Base-by-base conservation (phyloP, 208 protist species). In the Acanthamoeba culbertsoni region DNA sequence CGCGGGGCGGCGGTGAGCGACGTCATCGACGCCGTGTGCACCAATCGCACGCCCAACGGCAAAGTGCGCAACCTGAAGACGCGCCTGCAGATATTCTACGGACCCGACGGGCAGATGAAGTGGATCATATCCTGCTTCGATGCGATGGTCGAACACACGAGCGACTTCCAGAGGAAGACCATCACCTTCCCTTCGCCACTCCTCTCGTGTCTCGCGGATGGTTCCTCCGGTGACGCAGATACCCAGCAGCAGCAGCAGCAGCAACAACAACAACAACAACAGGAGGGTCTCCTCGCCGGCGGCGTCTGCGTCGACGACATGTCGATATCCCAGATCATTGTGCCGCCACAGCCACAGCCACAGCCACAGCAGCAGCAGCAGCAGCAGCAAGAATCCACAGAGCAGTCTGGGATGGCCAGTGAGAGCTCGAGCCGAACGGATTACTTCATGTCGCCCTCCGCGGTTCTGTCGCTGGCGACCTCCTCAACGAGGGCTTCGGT, bases 111-210 rank as follows among this genome's bases (percentile, higher is more conserved):
- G 5, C 73, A 84, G 73, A 55, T 84, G 43, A 84, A 84, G 45
- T 84, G 73, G 73, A 4, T 84, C 42, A 43, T 84, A 33, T 84
- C n/a, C 31, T 53, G 42, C 43, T 84, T 84, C 26, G 73, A 84
- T 55, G 46, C 73, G 73, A 84, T 84, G 73, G 45, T 84, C 43
- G 73, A 84, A 43, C 73, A 84, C 6, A n/a, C 73, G 23, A 55
- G 20, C 31, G 73, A 37, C 12, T 43, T 55, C 45, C 43, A 84
- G 43, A 23, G 43, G 12, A 33, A 2, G 73, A 31, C 37, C 43
- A 84, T 84, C 73, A 84, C 73, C 23, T 84, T 84, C 73, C 73
- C 73, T 8, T 84, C 73, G 73, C 73, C 73, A n/a, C 73, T 84
- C 5, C 73, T 84, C 4, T 84, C 73, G 23, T 84, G 73, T 37